Evolutionary conservation across 495 filamentous ascomycete species (phyloP).

Genomic region (Aspergillus campestris): DNA sequence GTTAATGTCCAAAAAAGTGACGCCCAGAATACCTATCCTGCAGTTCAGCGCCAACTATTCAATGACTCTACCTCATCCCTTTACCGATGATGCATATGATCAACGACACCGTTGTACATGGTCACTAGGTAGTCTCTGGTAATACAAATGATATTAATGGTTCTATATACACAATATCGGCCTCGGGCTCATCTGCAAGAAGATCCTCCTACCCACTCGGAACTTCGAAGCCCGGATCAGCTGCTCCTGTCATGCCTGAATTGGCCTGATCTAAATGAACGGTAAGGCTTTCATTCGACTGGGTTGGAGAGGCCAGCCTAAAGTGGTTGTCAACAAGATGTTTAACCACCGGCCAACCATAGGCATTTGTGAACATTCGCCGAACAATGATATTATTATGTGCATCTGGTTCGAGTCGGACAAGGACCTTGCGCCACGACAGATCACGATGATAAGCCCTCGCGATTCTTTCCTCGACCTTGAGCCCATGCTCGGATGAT

Average conservation of each 20-base stretch:
- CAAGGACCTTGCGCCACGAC: conserved; percentile 93
- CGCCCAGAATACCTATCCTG: too few relatives aligned
- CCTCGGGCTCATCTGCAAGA: too few relatives aligned
- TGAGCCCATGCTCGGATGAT: conserved; percentile 48
- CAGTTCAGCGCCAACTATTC: too few relatives aligned
- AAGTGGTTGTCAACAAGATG: conserved; percentile 94
- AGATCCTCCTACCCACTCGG: too few relatives aligned
- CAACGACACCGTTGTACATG: too few relatives aligned
- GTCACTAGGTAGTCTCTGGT: too few relatives aligned
- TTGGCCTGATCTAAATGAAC: conserved; percentile 42
- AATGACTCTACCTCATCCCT: too few relatives aligned
- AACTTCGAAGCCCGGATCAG: conserved; percentile 32
- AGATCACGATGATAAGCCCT: conserved; percentile 85
- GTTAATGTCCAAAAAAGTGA: too few relatives aligned
- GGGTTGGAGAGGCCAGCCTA: conserved; percentile 52
- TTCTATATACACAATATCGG: too few relatives aligned
- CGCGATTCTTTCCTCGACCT: conserved; percentile 95
- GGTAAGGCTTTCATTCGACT: conserved; percentile 50
- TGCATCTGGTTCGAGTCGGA: conserved; percentile 90
- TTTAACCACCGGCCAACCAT: conserved; percentile 93
- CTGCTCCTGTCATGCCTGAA: conserved; percentile 24
- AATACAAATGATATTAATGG: too few relatives aligned
- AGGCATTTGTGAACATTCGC: conserved; percentile 92
- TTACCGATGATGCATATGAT: too few relatives aligned
- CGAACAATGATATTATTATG: conserved; percentile 98